phyloP scores from a whole-genome alignment of 257 asterid species.

The Lycium ferocissimum region DNA sequence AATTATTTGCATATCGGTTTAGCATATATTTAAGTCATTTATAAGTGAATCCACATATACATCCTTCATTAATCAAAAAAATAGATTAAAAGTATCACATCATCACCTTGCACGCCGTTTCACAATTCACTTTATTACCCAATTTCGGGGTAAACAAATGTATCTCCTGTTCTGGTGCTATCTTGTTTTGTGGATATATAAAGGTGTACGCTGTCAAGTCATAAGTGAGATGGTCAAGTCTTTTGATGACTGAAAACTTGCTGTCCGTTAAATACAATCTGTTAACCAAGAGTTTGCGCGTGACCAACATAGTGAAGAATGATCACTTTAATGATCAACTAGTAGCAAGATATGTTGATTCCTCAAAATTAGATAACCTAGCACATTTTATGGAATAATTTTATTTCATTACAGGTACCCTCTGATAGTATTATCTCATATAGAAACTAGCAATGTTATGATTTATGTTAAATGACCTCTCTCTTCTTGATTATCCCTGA shows the following conservation, averaged over 20 bases:
- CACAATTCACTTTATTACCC: too few species aligned
- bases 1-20: too few species aligned
- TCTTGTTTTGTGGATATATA: background rate
- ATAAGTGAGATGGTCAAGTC: conserved; percentile 18
- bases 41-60: too few species aligned
- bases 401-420: background rate
- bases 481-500: background rate
- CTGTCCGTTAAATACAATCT: background rate
- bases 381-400: background rate
- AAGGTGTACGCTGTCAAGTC: background rate
- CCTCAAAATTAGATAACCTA: background rate
- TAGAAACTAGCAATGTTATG: background rate
- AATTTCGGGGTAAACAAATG: too few species aligned
- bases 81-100: too few species aligned
- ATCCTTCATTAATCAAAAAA: too few species aligned
- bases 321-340: background rate
- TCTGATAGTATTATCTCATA: background rate
- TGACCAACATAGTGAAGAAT: background rate
- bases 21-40: too few species aligned
- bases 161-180: background rate
- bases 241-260: background rate
- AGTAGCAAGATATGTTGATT: background rate
- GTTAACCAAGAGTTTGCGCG: background rate
- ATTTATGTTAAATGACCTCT: background rate
- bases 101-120: too few species aligned